phyloP scores from a whole-genome alignment of 108 stramenopile genomes.

The Skeletonema tropicum region DNA sequence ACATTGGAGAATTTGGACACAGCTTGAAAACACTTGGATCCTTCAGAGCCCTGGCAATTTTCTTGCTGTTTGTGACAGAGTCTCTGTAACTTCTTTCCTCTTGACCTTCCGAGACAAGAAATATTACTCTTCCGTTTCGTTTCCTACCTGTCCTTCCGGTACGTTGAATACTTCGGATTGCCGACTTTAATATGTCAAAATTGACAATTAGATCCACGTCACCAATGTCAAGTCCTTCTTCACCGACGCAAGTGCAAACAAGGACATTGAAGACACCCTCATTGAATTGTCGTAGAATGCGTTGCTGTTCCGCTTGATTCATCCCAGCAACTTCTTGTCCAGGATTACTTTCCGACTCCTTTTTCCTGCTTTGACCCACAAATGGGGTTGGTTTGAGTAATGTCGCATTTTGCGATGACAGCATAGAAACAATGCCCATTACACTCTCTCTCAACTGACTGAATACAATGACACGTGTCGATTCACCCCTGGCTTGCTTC shows the following conservation, averaged over 20 bases:
- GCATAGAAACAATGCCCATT: slow-evolving; percentile 64
- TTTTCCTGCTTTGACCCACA: slow-evolving; percentile 42
- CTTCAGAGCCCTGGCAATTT: slow-evolving; percentile 63
- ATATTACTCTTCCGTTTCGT: slow-evolving; percentile 87
- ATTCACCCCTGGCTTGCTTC: slow-evolving; percentile 40
- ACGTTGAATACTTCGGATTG: slow-evolving; percentile 90
- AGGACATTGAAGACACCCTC: slow-evolving; percentile 85
- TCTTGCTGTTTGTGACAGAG: slow-evolving; percentile 42
- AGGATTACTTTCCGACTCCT: background rate
- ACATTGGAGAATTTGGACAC: slow-evolving; percentile 52
- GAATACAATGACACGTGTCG: slow-evolving; percentile 90
- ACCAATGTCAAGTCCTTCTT: slow-evolving; percentile 97
- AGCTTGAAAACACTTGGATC: slow-evolving; percentile 61
- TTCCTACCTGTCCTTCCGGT: slow-evolving; percentile 92
- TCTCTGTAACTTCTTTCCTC: slow-evolving; percentile 61
- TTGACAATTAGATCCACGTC: slow-evolving; percentile 96
- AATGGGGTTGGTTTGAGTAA: slow-evolving; percentile 75
- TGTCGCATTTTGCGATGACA: slow-evolving; percentile 39
- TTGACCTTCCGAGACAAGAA: slow-evolving; percentile 71
- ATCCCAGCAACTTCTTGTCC: slow-evolving; percentile 57
- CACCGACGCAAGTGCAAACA: slow-evolving; percentile 94
- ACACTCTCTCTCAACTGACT: slow-evolving; percentile 85
- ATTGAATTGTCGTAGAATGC: slow-evolving; percentile 80
- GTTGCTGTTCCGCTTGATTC: slow-evolving; percentile 88
- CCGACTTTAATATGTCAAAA: slow-evolving; percentile 84